These are phyloP conservation scores for Penicillium ochrochloron DNA, from an alignment of 495 filamentous ascomycete species.

Conservation along the genomic window DNA sequence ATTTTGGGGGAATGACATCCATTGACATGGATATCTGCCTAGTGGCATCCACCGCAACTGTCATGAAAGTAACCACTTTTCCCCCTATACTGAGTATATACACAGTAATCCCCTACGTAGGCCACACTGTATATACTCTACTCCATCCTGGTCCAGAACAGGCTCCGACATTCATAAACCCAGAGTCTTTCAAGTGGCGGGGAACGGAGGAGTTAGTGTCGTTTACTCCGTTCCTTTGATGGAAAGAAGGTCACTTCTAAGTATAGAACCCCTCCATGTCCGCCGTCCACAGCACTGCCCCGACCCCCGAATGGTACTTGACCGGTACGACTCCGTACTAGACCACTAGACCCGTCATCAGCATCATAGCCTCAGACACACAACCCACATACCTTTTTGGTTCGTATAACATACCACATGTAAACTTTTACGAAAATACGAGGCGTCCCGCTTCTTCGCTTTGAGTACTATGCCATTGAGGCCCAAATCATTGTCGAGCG, in stretches of 20 bases:
- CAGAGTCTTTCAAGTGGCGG: slow-evolving; percentile 13
- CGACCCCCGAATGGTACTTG: slow-evolving; percentile 14
- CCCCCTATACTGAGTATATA: background rate
- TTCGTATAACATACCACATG: background rate
- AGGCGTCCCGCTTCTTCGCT: background rate
- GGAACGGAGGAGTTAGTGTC: slow-evolving; percentile 6
- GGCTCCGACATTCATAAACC: slow-evolving; percentile 12
- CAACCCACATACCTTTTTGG: background rate
- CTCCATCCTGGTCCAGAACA: slow-evolving; percentile 4
- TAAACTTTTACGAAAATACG: background rate
- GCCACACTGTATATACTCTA: background rate
- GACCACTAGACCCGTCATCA: background rate
- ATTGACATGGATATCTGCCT: background rate
- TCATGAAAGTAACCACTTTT: background rate
- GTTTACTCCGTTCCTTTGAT: background rate
- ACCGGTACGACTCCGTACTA: slow-evolving; percentile 11
- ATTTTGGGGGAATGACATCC: background rate
- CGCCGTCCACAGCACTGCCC: slow-evolving; percentile 7
- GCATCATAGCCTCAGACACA: background rate
- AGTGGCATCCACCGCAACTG: background rate
- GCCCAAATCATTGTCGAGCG: background rate
- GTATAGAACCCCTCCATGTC: slow-evolving; percentile 30
- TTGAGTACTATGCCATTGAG: slow-evolving; percentile 1
- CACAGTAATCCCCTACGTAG: background rate
- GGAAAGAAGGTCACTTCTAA: slow-evolving; percentile 32